These are phyloP conservation scores for Lentinula raphanica DNA, from an alignment of 768 basidiomycete species.

Conservation along the genomic window DNA sequence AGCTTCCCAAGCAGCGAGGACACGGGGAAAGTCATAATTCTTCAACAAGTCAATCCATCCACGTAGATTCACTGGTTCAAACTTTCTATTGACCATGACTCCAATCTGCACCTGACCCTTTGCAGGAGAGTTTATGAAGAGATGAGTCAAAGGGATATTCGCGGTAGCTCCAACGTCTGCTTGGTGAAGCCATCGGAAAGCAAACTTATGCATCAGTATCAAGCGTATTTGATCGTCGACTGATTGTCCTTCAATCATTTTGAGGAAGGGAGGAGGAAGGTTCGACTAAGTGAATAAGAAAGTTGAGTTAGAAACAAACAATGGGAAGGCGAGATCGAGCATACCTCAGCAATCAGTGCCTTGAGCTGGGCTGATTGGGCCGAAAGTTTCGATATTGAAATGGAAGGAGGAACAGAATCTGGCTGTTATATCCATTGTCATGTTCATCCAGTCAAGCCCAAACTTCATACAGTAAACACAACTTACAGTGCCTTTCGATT, in stretches of 20 bases:
- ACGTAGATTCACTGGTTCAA: neutral
- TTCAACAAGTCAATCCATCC: neutral
- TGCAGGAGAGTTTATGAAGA: neutral
- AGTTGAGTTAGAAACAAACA: neutral
- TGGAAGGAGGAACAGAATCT: neutral
- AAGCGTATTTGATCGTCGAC: neutral
- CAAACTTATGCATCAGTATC: neutral
- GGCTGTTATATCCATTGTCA: too few species aligned
- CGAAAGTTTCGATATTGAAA: neutral
- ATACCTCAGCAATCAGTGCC: too few species aligned
- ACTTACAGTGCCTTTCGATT: neutral
- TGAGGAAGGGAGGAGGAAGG: too few species aligned
- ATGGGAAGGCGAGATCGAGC: too few species aligned
- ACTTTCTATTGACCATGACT: neutral
- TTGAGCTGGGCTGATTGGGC: neutral
- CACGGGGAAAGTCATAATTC: neutral
- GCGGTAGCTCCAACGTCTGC: neutral
- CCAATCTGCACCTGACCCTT: neutral
- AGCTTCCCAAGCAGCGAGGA: too few species aligned
- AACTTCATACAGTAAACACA: neutral
- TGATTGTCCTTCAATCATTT: neutral
- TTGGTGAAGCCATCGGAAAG: neutral
- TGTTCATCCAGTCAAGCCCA: too few species aligned
- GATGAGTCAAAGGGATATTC: neutral
- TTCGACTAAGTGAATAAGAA: neutral